Base-by-base conservation (phyloP, 495 filamentous ascomycete species). In the Aspergillus affinis region DNA sequence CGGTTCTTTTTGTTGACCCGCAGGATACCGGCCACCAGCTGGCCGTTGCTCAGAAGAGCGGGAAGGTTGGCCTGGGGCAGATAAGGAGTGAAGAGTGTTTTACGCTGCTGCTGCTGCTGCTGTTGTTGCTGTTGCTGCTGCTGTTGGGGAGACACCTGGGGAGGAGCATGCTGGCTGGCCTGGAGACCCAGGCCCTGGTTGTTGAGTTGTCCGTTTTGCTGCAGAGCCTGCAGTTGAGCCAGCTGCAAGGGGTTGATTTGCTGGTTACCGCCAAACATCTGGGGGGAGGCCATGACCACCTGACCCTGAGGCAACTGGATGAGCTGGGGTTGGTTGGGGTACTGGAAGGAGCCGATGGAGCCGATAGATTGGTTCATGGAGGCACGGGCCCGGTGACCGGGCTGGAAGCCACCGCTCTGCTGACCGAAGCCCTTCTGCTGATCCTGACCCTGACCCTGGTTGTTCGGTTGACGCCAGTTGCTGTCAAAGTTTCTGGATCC, bases 1-100 rank as follows among this genome's bases (percentile, higher is more conserved):
- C 94, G 86, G 71, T 98, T 98, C 82, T 98, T 98, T 81, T 98
- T 98, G 82, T 98, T 98, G 57, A 98, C 94, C 48, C 94, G 89
- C 46, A 98, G 88, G 65, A 97, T 91, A 80, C 94, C 94, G 51
- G 94, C 91, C 44, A 98, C 94, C 49, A 98, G 86, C 69, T 97
- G 92, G 15, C 93, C 94, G 63, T 98, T 92, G 65, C 86, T 85
- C 57, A 98, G 83, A 30, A 98, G 82, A 27, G 92, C 94, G 47
- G 94, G 94, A 18, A 98, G 80, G 48, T 89, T 96, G 21, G 95
- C 95, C 72, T 98, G 94, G 6, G 94, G 95, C 44, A 98, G 82
- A 67, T 98, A 98, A 60, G 95, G 94, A 66, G 94, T 98, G 79
- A 98, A 98, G 3, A 98, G 83, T 5, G 94, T 98, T 81, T 98